These are phyloP conservation scores for Phialocephala sp. DNA, from an alignment of 2,329 filamentous ascomycete genomes.

Conservation along the genomic window DNA sequence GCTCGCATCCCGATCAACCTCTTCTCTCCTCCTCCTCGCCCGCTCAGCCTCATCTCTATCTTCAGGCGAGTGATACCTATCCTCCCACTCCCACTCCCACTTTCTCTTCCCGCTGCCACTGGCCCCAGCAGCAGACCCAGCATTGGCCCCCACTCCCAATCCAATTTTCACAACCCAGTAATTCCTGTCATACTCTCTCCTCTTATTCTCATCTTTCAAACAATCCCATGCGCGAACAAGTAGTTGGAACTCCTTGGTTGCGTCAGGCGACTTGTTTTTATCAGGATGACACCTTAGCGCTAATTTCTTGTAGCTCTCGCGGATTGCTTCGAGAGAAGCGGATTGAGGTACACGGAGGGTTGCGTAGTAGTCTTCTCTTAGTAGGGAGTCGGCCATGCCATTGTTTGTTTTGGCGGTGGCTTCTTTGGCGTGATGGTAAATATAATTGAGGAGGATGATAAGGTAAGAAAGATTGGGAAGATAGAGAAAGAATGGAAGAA, in stretches of 20 bases:
- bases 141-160: slow-evolving; percentile 2
- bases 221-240: slow-evolving; percentile 35
- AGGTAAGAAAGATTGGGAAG: background rate
- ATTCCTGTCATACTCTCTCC: slow-evolving; percentile 33
- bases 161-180: slow-evolving; percentile 19
- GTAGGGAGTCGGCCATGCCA: slow-evolving; percentile 6
- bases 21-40: slow-evolving; percentile 24
- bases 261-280: slow-evolving; percentile 27
- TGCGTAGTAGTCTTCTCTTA: slow-evolving; percentile 23
- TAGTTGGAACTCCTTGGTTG: slow-evolving; percentile 28
- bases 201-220: slow-evolving; percentile 26
- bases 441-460: background rate
- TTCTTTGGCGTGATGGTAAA: background rate
- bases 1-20: slow-evolving; percentile 23
- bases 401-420: background rate
- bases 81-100: slow-evolving; percentile 14
- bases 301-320: slow-evolving; percentile 31
- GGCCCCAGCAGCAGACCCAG: background rate
- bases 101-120: slow-evolving; percentile 10
- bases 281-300: slow-evolving; percentile 35
- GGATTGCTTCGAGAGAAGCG: slow-evolving; percentile 25
- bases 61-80: background rate
- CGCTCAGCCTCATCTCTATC: slow-evolving; percentile 14
- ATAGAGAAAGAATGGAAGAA: background rate
- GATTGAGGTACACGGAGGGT: slow-evolving; percentile 30